Conservation (phyloP, 1,139 yeast genomes). For the Kodamaea fungicola region DNA sequence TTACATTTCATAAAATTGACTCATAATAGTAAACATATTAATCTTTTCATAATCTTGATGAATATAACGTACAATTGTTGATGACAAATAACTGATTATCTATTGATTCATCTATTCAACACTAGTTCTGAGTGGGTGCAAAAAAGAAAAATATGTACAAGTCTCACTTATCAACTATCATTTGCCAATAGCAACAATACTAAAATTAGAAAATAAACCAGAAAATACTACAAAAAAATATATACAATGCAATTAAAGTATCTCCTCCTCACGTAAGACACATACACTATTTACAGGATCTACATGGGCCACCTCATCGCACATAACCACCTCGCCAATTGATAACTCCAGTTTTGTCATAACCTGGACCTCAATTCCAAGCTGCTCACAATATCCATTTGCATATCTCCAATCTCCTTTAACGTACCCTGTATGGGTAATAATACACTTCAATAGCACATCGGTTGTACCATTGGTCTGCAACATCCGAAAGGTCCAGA, state of each 20-base stretch:
- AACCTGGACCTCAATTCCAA: constrained; percentile 46
- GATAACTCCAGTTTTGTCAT: constrained; percentile 17
- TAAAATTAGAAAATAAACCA: too few relatives aligned
- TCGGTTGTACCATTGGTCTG: constrained; percentile 11
- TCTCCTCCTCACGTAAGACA: constrained; percentile 18
- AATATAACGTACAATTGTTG: too few relatives aligned
- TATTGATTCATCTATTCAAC: too few relatives aligned
- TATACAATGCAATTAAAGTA: neutral
- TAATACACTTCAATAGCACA: constrained; percentile 20
- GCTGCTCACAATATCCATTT: constrained; percentile 41
- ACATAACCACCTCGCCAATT: constrained; percentile 43
- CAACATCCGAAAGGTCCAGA: constrained; percentile 24
- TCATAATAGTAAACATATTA: too few relatives aligned
- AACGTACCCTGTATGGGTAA: constrained; percentile 23
- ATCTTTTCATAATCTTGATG: too few relatives aligned
- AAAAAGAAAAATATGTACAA: too few relatives aligned
- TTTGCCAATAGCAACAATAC: too few relatives aligned
- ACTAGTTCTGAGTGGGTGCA: too few relatives aligned
- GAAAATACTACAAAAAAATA: too few relatives aligned
- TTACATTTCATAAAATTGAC: too few relatives aligned
- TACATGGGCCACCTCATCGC: constrained; percentile 36
- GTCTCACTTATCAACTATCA: too few relatives aligned
- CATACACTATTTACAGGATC: constrained; percentile 35
- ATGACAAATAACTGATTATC: too few relatives aligned
- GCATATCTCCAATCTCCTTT: constrained; percentile 13